These are phyloP conservation scores for Ceratobasidium sp. DNA, from an alignment of 1,284 basidiomycete genomes.

Conservation along the genomic window DNA sequence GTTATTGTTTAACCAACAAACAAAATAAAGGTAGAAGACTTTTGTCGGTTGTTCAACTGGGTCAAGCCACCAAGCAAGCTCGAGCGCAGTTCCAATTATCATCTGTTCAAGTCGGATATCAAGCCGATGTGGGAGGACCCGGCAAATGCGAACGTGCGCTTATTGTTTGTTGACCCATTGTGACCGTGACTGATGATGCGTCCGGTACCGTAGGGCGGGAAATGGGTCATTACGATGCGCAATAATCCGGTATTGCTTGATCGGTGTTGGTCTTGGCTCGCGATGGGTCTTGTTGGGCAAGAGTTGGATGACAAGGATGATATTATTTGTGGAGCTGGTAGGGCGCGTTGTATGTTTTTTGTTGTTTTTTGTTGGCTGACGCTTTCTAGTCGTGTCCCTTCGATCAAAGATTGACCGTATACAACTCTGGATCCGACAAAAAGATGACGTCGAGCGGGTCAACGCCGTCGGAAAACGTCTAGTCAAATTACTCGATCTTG, in stretches of 20 bases:
- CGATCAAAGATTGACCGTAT: slow-evolving; percentile 90
- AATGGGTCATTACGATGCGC: slow-evolving; percentile 95
- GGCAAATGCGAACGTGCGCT: slow-evolving; percentile 75
- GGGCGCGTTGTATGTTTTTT: slow-evolving; percentile 4
- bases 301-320: slow-evolving; percentile 88
- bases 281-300: slow-evolving; percentile 92
- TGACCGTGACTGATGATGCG: not conserved
- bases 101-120: slow-evolving; percentile 91
- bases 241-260: slow-evolving; percentile 83
- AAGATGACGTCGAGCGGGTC: slow-evolving; percentile 84
- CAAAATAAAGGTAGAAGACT: slow-evolving; percentile 73
- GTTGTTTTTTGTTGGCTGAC: not conserved
- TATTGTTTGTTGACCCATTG: slow-evolving; percentile 16
- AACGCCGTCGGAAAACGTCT: slow-evolving; percentile 87
- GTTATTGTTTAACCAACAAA: not conserved
- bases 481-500: slow-evolving; percentile 83
- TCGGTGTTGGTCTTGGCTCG: slow-evolving; percentile 89
- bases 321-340: slow-evolving; percentile 77
- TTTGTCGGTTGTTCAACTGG: slow-evolving; percentile 96
- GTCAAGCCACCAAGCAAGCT: slow-evolving; percentile 89
- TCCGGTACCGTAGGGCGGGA: slow-evolving; percentile 69
- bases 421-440: slow-evolving; percentile 87
- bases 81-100: slow-evolving; percentile 91
- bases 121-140: slow-evolving; percentile 98
- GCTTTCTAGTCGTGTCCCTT: slow-evolving; percentile 78